Evolutionary conservation across 371 early-diverging fungal species (phyloP).

Genomic region (Lichtheimia ornata): DNA sequence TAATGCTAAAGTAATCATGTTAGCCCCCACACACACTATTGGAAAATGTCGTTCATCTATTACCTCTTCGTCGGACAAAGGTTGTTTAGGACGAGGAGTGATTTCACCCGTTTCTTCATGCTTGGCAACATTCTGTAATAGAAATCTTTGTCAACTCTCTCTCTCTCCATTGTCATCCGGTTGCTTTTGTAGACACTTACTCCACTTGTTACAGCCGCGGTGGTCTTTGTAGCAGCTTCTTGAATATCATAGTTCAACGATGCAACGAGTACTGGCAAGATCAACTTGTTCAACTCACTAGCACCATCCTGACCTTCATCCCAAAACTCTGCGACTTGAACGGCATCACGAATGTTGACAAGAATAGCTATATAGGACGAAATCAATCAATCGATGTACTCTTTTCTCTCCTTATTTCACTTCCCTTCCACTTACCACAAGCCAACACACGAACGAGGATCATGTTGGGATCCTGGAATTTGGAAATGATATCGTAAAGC

Average conservation of each 20-base stretch:
- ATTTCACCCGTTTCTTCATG: constrained; percentile 42
- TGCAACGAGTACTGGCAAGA: constrained; percentile 55
- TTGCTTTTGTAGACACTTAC: constrained; percentile 29
- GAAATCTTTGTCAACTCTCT: neutral
- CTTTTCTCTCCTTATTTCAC: neutral
- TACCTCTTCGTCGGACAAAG: constrained; percentile 53
- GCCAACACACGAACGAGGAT: constrained; percentile 56
- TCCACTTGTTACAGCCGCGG: constrained; percentile 46
- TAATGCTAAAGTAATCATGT: constrained; percentile 19
- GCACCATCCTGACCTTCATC: constrained; percentile 40
- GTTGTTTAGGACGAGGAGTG: constrained; percentile 50
- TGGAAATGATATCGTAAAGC: constrained; percentile 47
- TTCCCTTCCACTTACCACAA: constrained; percentile 44
- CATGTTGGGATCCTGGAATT: constrained; percentile 43
- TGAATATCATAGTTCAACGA: constrained; percentile 66
- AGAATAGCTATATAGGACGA: constrained; percentile 32
- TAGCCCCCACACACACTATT: neutral
- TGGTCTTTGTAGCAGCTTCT: constrained; percentile 53
- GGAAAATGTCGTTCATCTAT: neutral
- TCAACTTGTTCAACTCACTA: constrained; percentile 46
- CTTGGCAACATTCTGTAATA: constrained; percentile 36
- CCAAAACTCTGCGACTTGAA: constrained; percentile 30
- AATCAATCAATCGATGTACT: neutral
- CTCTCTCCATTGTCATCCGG: too few species aligned
- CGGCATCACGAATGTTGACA: constrained; percentile 44